A percentile compares a stretch with the other conserved stretches of the same genome.
Conservation (phyloP, 352 stramenopile genomes). For the Aphanomyces invadans region DNA sequence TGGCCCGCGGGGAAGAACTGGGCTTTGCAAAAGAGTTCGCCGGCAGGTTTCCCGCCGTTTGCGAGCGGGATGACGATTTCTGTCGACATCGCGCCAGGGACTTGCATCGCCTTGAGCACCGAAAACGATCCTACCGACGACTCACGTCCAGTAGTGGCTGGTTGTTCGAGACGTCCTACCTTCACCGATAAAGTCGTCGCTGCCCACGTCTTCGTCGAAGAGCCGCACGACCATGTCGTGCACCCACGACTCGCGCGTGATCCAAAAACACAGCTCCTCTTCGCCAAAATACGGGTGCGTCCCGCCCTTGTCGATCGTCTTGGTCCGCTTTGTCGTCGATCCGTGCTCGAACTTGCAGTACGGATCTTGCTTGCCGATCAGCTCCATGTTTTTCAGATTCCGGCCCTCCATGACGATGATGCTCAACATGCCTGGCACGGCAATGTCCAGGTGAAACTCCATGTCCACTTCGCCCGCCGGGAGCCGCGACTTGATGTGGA, state of each 20-base stretch:
- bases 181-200: conserved; percentile 83
- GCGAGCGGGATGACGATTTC: conserved; percentile 53
- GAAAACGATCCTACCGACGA: conserved; percentile 34
- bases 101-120: conserved; percentile 66
- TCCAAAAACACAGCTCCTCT: conserved; percentile 88
- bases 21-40: conserved; percentile 66
- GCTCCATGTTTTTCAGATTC: conserved; percentile 87
- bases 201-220: conserved; percentile 86
- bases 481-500: conserved; percentile 29
- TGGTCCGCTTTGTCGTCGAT: conserved; percentile 58
- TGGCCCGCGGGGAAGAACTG: conserved; percentile 75
- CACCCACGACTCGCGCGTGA: conserved; percentile 85
- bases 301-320: conserved; percentile 67
- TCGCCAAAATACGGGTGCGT: conserved; percentile 87
- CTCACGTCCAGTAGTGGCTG: neutral
- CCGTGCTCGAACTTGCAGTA: conserved; percentile 83
- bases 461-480: conserved; percentile 54
- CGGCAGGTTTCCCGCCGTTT: conserved; percentile 57
- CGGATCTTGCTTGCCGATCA: conserved; percentile 84
- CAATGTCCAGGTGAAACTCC: conserved; percentile 68
- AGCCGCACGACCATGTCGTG: conserved; percentile 64
- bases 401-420: conserved; percentile 81
- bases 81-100: conserved; percentile 27
- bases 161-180: conserved; percentile 22
- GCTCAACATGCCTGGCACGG: conserved; percentile 73